A percentile compares a stretch with the other conserved stretches of the same genome.
Evolutionary conservation across 306 rosid genomes (phyloP).

Genomic region (Cyclanthera cordifolia): DNA sequence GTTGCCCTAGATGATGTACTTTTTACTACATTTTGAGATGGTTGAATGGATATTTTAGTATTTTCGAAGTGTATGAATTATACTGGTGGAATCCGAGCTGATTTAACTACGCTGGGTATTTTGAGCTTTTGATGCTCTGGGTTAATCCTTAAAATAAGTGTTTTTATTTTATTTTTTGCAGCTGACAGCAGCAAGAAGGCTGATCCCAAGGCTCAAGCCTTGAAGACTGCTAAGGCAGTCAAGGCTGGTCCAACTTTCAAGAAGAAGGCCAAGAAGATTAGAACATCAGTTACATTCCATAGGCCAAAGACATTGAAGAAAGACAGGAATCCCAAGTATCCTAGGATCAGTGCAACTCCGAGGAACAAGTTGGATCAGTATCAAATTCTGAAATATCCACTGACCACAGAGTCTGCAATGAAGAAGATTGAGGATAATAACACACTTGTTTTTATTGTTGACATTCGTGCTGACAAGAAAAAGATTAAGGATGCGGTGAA

Average conservation of each 20-base stretch:
- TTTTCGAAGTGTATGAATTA: not conserved
- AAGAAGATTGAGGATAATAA: constrained; percentile 13
- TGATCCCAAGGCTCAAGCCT: constrained; percentile 11
- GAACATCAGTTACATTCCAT: constrained; percentile 12
- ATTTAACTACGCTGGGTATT: not conserved
- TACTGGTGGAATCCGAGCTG: not conserved
- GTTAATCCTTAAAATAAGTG: not conserved
- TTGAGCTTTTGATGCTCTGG: not conserved
- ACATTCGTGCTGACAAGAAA: constrained; percentile 72
- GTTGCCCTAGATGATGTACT: not conserved
- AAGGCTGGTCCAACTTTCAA: constrained; percentile 11
- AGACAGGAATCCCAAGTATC: constrained; percentile 39
- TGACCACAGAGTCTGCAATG: constrained; percentile 57
- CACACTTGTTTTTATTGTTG: constrained; percentile 57
- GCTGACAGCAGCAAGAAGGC: constrained; percentile 2
- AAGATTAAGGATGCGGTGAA: constrained; percentile 16
- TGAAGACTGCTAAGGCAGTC: constrained; percentile 15
- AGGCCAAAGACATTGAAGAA: constrained; percentile 16
- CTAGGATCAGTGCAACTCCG: constrained; percentile 72
- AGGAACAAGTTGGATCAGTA: constrained; percentile 85
- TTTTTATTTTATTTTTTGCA: not conserved
- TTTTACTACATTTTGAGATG: not conserved
- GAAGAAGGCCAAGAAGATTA: constrained; percentile 11
- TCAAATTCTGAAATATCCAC: constrained; percentile 69
- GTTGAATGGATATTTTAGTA: not conserved